Base-by-base conservation (phyloP, 345 rosid species). In the Rhodamnia argentea region DNA sequence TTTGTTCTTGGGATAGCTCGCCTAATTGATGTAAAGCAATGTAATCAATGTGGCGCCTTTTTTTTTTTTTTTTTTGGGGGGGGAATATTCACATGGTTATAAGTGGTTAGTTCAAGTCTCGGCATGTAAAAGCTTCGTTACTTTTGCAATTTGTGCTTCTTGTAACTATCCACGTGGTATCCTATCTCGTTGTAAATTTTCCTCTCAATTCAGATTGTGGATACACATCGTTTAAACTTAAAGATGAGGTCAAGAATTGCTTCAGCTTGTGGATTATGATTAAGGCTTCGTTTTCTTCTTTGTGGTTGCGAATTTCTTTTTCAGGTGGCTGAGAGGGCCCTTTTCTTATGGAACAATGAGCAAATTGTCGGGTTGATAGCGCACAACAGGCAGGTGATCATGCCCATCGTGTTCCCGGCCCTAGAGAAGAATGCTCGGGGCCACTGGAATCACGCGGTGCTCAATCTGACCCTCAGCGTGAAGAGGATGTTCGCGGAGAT, bases 321-420 rank as follows among this genome's bases (percentile, higher is more conserved):
- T 90, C 93, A 96, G 99, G 98, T 96, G 82, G 96, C 99, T 32
- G 99, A 96, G 91, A 94, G 98, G 86, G 93, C 99, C 76, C 90
- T 96, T 23, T 93, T 94, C 90, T 88, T 95, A 62, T 96, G 99
- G 99, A 96, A 95, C 95, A 96, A 95, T 5, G 99, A 96, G 90
- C 99, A 95, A 89, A 93, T 95, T 13, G 91, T 94, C 56, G 92
- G 93, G 90, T 88, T 96, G 90, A 90, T 95, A 64, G 93, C 92
- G 40, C 96, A 93, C 32, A 94, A 93, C 87, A 90, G 96, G 89
- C 93, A 89, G 84, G 92, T 89, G 85, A 89, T 96, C 70, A 83
- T 96, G 85, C 98, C 98, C 12, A 85, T 94, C 76, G 88, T 96
- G 88, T 92, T 94, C 87, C 92, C 95, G 54, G 92, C 95, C 27